Conservation (phyloP, 2,329 filamentous ascomycete species). For the Tolypocladium amazonense region DNA sequence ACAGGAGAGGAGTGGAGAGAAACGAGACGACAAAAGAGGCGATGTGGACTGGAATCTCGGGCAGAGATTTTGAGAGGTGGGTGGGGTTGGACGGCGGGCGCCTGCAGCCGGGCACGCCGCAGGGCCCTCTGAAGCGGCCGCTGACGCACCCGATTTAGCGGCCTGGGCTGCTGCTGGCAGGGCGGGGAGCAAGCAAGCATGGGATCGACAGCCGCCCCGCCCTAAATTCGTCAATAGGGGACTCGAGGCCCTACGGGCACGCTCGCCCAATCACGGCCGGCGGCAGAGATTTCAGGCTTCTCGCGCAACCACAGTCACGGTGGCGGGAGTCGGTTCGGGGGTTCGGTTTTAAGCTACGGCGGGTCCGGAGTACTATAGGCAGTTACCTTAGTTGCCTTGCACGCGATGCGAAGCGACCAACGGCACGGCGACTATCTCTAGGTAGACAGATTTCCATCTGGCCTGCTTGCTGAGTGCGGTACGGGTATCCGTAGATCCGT, state of each 20-base stretch:
- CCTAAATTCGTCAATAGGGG: background rate
- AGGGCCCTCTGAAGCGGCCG: background rate
- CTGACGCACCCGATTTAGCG: background rate
- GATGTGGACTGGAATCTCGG: conserved; percentile 7
- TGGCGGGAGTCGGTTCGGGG: background rate
- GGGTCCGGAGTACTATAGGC: background rate
- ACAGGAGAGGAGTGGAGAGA: conserved; percentile 10
- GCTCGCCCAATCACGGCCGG: background rate
- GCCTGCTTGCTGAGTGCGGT: background rate
- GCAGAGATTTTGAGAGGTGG: conserved; percentile 5
- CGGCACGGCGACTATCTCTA: no score
- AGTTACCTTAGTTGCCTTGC: no score
- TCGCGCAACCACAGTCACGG: background rate
- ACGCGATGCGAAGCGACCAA: no score
- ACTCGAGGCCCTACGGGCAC: no score
- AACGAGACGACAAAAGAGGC: background rate
- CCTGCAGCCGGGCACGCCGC: background rate
- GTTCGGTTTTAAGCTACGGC: background rate
- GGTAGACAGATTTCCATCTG: background rate
- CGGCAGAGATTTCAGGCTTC: background rate
- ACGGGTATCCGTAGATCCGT: no score
- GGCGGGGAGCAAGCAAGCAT: background rate
- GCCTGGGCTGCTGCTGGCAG: background rate
- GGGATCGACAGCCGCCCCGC: background rate
- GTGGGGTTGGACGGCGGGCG: background rate